A percentile compares a stretch with the other conserved stretches of the same genome.
phyloP scores from a whole-genome alignment of 768 basidiomycete species.

The Botryobasidium botryosum region DNA sequence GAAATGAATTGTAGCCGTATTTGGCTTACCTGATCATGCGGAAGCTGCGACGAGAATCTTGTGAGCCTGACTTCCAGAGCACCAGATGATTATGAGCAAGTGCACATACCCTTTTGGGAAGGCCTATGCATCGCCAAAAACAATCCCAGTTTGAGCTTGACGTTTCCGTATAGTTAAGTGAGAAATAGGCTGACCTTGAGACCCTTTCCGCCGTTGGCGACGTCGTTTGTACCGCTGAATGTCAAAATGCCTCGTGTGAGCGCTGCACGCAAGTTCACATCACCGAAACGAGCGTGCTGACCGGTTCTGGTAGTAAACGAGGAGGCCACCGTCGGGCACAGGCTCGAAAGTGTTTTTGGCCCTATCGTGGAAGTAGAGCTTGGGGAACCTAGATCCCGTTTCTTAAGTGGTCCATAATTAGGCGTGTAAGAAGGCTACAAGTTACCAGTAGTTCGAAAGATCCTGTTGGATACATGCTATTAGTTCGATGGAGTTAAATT shows the following conservation, averaged over 20 bases:
- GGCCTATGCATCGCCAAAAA: background rate
- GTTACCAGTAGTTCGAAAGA: conserved; percentile 9
- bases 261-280: too few species aligned
- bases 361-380: conserved; percentile 8
- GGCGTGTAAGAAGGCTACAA: background rate
- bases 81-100: too few species aligned
- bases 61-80: too few species aligned
- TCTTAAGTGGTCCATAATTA: background rate
- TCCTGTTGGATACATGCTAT: too few species aligned
- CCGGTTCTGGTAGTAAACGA: conserved; percentile 8
- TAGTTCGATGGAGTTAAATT: too few species aligned
- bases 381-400: background rate
- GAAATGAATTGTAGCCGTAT: too few species aligned
- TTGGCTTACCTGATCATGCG: conserved; percentile 12
- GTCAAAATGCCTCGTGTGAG: too few species aligned
- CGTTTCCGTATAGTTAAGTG: background rate
- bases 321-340: conserved; percentile 9
- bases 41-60: too few species aligned
- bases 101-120: too few species aligned
- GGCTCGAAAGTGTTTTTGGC: conserved; percentile 1
- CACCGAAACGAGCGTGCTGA: too few species aligned
- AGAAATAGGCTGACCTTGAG: conserved; percentile 2
- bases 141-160: background rate
- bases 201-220: background rate
- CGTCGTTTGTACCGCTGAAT: conserved; percentile 1